Evolutionary conservation across 805 yeast species (phyloP).

Genomic region (Metschnikowia peoriensis): DNA sequence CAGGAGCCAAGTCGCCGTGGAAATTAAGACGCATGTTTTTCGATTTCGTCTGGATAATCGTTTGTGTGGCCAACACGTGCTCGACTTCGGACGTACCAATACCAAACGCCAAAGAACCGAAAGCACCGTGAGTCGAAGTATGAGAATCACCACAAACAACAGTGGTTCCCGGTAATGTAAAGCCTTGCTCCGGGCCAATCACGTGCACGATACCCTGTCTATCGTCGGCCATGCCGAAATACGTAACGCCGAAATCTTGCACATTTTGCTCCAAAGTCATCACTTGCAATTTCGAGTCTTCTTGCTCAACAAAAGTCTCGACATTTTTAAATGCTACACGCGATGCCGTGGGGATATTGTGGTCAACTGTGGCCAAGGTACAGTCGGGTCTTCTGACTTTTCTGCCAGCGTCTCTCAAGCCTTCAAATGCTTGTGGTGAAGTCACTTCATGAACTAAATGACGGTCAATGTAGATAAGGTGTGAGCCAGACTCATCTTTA

Average conservation of each 20-base stretch:
- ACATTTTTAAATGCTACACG: constrained; percentile 72
- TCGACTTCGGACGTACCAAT: constrained; percentile 99
- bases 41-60: constrained; percentile 89
- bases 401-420: constrained; percentile 84
- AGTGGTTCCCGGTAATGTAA: constrained; percentile 97
- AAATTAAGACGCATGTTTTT: constrained; percentile 92
- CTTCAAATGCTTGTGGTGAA: constrained; percentile 98
- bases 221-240: constrained; percentile 89
- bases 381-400: constrained; percentile 87
- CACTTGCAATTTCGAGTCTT: constrained; percentile 90
- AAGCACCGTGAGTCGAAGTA: constrained; percentile 98
- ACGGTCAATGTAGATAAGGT: constrained; percentile 88
- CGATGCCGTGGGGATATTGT: constrained; percentile 94
- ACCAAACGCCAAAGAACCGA: constrained; percentile 96
- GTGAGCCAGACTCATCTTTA: constrained; percentile 83
- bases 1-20: constrained; percentile 79
- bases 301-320: constrained; percentile 80
- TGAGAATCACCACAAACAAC: constrained; percentile 99
- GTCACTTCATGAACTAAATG: constrained; percentile 98
- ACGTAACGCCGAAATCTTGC: constrained; percentile 82
- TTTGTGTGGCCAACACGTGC: constrained; percentile 97
- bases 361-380: constrained; percentile 93
- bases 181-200: constrained; percentile 99
- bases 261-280: constrained; percentile 91
- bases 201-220: constrained; percentile 99